A percentile compares a stretch with the other conserved stretches of the same genome.
Conservation (phyloP, 1,284 basidiomycete genomes). For the Ustilago lituana region DNA sequence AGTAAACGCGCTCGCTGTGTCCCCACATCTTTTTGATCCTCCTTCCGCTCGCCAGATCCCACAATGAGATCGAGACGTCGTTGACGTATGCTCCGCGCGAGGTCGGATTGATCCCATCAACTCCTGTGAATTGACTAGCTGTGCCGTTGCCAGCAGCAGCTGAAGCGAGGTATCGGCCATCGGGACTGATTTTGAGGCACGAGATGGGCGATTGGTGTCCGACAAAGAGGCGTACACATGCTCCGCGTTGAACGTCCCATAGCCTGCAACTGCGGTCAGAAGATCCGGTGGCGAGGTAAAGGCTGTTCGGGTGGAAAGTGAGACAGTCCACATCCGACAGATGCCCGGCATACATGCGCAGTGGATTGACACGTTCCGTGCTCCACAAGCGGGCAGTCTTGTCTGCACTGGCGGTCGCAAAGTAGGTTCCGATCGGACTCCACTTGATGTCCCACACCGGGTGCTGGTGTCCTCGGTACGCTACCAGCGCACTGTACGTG, state of each 20-base stretch:
- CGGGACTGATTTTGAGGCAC: constrained; percentile 86
- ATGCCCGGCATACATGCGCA: constrained; percentile 95
- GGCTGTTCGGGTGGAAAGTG: constrained; percentile 94
- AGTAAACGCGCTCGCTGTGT: constrained; percentile 86
- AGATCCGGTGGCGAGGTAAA: constrained; percentile 96
- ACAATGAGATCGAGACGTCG: constrained; percentile 90
- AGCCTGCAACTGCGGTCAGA: constrained; percentile 93
- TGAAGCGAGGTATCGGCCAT: constrained; percentile 90
- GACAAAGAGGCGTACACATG: constrained; percentile 91
- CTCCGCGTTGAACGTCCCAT: constrained; percentile 98
- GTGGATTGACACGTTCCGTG: constrained; percentile 85
- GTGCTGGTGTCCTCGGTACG: constrained; percentile 94
- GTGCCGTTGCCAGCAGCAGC: constrained; percentile 69
- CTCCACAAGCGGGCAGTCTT: constrained; percentile 95
- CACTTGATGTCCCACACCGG: constrained; percentile 99
- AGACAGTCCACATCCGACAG: constrained; percentile 96
- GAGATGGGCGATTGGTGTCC: constrained; percentile 93
- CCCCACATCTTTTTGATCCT: constrained; percentile 97
- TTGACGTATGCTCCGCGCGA: constrained; percentile 69
- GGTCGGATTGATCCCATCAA: constrained; percentile 15
- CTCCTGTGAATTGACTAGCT: constrained; percentile 37
- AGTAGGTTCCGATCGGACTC: constrained; percentile 98
- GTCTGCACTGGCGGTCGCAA: constrained; percentile 93
- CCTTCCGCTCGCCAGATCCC: constrained; percentile 92
- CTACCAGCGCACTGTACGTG: constrained; percentile 90